A percentile compares a stretch with the other conserved stretches of the same genome.
These are phyloP conservation scores for Gaeumannomyces sp. DNA, from an alignment of 2,329 filamentous ascomycete species.

Conservation along the genomic window DNA sequence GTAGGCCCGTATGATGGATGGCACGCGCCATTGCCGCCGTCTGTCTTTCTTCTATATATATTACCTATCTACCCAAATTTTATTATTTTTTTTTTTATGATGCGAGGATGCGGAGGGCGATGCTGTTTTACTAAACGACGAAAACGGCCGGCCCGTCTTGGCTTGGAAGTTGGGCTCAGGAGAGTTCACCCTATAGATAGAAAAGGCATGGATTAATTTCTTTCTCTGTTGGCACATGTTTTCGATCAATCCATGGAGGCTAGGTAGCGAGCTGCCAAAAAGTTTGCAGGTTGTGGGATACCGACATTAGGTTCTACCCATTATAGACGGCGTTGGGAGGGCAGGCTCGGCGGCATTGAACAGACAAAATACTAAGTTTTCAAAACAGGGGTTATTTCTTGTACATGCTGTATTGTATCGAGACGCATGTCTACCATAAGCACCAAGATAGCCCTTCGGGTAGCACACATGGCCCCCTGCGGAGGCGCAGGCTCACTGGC, in stretches of 20 bases:
- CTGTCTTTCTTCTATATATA: not conserved
- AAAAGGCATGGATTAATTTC: not conserved
- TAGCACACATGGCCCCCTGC: too few species aligned
- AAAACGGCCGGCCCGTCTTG: not conserved
- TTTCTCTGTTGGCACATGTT: not conserved
- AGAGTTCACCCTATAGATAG: not conserved
- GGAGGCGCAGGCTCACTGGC: too few species aligned
- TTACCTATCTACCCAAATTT: not conserved
- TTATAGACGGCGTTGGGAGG: not conserved
- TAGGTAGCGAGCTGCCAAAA: not conserved
- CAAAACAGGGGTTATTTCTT: not conserved
- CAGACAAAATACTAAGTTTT: not conserved
- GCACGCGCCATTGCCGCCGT: not conserved
- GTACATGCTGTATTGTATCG: not conserved
- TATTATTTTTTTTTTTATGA: not conserved
- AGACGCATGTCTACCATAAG: not conserved
- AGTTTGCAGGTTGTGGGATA: not conserved
- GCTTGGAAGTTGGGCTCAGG: not conserved
- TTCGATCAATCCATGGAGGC: not conserved
- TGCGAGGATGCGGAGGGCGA: not conserved
- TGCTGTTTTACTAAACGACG: not conserved
- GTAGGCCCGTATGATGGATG: not conserved
- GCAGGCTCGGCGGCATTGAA: not conserved
- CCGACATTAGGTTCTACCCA: too few species aligned
- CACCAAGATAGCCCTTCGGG: too few species aligned